phyloP scores from a whole-genome alignment of 495 filamentous ascomycete genomes.

The Penicillium atrosanguineum region DNA sequence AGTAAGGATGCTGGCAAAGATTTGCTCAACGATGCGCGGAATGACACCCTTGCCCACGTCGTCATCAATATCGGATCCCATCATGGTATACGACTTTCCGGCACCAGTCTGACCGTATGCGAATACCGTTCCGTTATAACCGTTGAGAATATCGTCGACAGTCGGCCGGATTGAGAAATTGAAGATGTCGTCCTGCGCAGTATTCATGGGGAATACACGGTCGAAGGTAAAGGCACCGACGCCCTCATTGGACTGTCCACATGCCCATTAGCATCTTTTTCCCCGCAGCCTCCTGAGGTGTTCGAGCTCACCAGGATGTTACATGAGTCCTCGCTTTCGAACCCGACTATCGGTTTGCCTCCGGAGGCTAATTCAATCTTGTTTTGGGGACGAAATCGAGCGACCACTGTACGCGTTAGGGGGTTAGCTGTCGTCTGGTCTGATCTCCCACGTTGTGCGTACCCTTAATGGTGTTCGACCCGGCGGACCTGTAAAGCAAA shows the following conservation, averaged over 20 bases:
- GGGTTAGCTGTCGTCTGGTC: slow-evolving; percentile 15
- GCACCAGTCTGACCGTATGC: slow-evolving; percentile 98
- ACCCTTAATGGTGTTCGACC: slow-evolving; percentile 73
- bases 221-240: slow-evolving; percentile 92
- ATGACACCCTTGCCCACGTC: slow-evolving; percentile 88
- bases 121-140: slow-evolving; percentile 99
- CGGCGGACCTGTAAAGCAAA: slow-evolving; percentile 27
- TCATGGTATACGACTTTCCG: slow-evolving; percentile 99
- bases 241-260: slow-evolving; percentile 72
- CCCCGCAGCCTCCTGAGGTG: background rate
- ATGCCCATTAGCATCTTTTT: slow-evolving; percentile 8
- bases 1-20: slow-evolving; percentile 88
- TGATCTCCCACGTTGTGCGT: slow-evolving; percentile 25
- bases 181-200: slow-evolving; percentile 86
- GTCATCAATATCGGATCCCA: slow-evolving; percentile 95
- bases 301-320: slow-evolving; percentile 66
- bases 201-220: slow-evolving; percentile 91
- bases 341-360: slow-evolving; percentile 85
- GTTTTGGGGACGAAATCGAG: slow-evolving; percentile 96
- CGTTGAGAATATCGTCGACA: slow-evolving; percentile 96
- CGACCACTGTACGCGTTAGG: slow-evolving; percentile 63
- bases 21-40: slow-evolving; percentile 95
- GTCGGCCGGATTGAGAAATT: slow-evolving; percentile 94
- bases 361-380: slow-evolving; percentile 85
- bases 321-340: slow-evolving; percentile 89